Evolutionary conservation across 1,139 yeast genomes (phyloP), one percentile per base, ranked within the genome.

Genomic region (Yamadazyma pseudoaaseri): DNA sequence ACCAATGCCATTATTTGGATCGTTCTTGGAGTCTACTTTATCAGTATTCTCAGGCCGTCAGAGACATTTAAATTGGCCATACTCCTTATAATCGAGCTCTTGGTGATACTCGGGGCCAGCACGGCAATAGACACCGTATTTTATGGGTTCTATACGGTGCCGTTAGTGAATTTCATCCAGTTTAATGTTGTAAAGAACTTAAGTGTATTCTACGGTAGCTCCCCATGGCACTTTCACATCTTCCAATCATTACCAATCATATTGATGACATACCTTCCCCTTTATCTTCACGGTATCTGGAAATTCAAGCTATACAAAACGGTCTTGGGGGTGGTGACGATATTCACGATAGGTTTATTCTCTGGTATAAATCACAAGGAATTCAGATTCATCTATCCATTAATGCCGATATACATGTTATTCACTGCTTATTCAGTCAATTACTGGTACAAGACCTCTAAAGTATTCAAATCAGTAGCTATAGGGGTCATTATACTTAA

Each of bases 161-260:
- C 97, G 3, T 49, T 81, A 1, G 59, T 70, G 51, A 80, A 79
- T 47, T 92, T 89, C 54, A 48, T 86, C 34, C 76, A 79, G 49
- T 87, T 89, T 62, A 94, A 94, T 52, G 73, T 86, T 14, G 60
- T 84, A 6, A 77, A 78, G 33, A 79, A 86, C 20, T 65, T 89
- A 18, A 82, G 97, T 5, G 70, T 77, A 5, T 87, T 90, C 49
- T 94, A 94, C 56, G 99, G 99, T 0, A 65, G 70, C 1, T 80
- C 94, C 6, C 86, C 95, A 11, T 75, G 90, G 81, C 87, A 85
- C 51, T 94, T 90, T 60, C 94, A 94, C 56, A 27, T 90, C 1
- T 55, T 74, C 8, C 97, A 92, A 59, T 95, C 87, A 6, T 42
- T 92, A 2, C 98, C 98, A 0, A 60, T 92, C 8, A 58, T 90